phyloP scores from a whole-genome alignment of 495 filamentous ascomycete species.

The Margaritispora aquatica region DNA sequence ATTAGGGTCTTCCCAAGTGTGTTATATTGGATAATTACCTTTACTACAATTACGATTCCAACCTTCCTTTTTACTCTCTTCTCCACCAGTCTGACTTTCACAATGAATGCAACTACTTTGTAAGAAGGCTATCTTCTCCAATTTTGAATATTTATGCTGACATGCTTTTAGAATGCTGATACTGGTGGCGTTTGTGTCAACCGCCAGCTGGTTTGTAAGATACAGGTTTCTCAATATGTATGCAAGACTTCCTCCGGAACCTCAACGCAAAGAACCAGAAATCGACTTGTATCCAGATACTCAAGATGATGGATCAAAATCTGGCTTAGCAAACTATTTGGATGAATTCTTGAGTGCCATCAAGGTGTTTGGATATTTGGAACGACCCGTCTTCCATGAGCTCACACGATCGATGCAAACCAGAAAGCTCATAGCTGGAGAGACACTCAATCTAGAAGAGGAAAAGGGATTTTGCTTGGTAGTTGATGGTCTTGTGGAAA shows the following conservation, averaged over 20 bases:
- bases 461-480: slow-evolving; percentile 98
- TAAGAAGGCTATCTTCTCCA: slow-evolving; percentile 36
- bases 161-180: slow-evolving; percentile 62
- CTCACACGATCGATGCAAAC: slow-evolving; percentile 98
- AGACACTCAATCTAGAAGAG: slow-evolving; percentile 90
- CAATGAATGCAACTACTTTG: slow-evolving; percentile 97
- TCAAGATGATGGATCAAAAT: slow-evolving; percentile 83
- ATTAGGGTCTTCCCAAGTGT: slow-evolving; percentile 64
- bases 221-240: slow-evolving; percentile 97
- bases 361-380: slow-evolving; percentile 96
- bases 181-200: slow-evolving; percentile 65
- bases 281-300: slow-evolving; percentile 91
- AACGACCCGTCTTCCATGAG: slow-evolving; percentile 95
- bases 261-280: slow-evolving; percentile 91
- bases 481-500: slow-evolving; percentile 94
- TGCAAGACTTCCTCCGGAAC: slow-evolving; percentile 83
- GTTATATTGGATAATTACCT: slow-evolving; percentile 77
- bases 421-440: slow-evolving; percentile 87
- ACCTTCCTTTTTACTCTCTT: slow-evolving; percentile 88
- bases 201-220: slow-evolving; percentile 83
- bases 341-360: slow-evolving; percentile 99
- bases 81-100: slow-evolving; percentile 92
- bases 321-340: slow-evolving; percentile 87
- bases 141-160: slow-evolving; percentile 14
- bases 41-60: slow-evolving; percentile 81